Evolutionary conservation across 2,329 filamentous ascomycete genomes (phyloP).

Genomic region (Tolypocladium ovalisporum): DNA sequence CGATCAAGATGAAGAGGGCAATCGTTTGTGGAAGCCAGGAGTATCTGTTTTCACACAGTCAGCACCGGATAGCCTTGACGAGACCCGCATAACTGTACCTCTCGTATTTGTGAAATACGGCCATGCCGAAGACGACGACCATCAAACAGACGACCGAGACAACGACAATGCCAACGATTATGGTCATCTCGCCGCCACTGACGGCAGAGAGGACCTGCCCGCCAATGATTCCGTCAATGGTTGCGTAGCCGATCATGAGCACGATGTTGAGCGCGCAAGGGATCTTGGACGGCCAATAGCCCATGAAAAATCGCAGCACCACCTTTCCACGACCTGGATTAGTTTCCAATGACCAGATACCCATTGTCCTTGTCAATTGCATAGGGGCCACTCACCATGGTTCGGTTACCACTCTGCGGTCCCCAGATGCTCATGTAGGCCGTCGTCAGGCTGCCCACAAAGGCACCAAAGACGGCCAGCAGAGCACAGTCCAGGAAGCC

Average conservation of each 20-base stretch:
- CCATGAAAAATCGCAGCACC: constrained; percentile 67
- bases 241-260: constrained; percentile 65
- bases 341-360: too few species aligned
- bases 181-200: constrained; percentile 52
- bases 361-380: not conserved
- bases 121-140: constrained; percentile 52
- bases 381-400: constrained; percentile 42
- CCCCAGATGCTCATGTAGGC: constrained; percentile 72
- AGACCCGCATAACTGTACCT: constrained; percentile 15
- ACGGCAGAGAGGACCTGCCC: constrained; percentile 68
- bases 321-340: constrained; percentile 24
- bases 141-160: constrained; percentile 62
- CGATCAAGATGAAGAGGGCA: constrained; percentile 62
- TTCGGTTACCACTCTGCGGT: constrained; percentile 61
- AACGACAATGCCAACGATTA: constrained; percentile 64
- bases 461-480: constrained; percentile 63
- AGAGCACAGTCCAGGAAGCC: constrained; percentile 65
- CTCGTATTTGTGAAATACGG: constrained; percentile 61
- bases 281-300: constrained; percentile 39
- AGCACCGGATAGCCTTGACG: not conserved
- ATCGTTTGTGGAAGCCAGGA: constrained; percentile 57
- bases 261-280: constrained; percentile 30
- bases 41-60: constrained; percentile 9
- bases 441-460: constrained; percentile 61
- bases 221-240: constrained; percentile 70